phyloP scores from a whole-genome alignment of 176 grass and related monocot species.

The Saccharum spontaneum region DNA sequence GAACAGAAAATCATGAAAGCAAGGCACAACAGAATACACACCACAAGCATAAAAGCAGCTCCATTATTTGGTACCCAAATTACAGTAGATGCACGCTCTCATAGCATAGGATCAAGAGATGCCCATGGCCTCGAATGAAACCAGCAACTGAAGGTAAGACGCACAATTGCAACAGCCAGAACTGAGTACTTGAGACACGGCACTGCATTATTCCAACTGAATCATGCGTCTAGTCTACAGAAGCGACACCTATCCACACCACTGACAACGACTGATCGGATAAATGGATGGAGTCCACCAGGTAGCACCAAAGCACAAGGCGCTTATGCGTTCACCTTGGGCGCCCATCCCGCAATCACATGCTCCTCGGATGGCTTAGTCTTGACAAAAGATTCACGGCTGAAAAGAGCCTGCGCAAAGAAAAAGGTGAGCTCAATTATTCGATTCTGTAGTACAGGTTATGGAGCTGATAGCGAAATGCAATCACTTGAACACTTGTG shows the following conservation, averaged over 20 bases:
- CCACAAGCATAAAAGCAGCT: background rate
- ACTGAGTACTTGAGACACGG: background rate
- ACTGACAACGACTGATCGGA: background rate
- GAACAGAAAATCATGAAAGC: background rate
- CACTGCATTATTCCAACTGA: constrained; percentile 38
- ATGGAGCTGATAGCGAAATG: background rate
- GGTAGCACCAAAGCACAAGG: background rate
- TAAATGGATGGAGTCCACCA: constrained; percentile 8
- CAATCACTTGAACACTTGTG: background rate
- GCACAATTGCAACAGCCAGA: background rate
- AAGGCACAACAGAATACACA: background rate
- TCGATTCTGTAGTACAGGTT: background rate
- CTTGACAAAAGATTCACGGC: constrained; percentile 71
- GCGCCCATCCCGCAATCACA: constrained; percentile 74
- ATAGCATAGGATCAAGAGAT: background rate
- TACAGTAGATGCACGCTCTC: background rate
- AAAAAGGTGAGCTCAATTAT: background rate
- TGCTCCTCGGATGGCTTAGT: constrained; percentile 76
- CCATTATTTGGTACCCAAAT: constrained; percentile 26
- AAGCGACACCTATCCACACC: background rate
- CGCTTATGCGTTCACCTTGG: constrained; percentile 54
- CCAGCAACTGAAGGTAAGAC: background rate
- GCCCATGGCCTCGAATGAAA: background rate
- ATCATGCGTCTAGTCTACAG: constrained; percentile 13
- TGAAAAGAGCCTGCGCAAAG: constrained; percentile 66